Conservation (phyloP, 257 asterid genomes). For the Ilex asprella region DNA sequence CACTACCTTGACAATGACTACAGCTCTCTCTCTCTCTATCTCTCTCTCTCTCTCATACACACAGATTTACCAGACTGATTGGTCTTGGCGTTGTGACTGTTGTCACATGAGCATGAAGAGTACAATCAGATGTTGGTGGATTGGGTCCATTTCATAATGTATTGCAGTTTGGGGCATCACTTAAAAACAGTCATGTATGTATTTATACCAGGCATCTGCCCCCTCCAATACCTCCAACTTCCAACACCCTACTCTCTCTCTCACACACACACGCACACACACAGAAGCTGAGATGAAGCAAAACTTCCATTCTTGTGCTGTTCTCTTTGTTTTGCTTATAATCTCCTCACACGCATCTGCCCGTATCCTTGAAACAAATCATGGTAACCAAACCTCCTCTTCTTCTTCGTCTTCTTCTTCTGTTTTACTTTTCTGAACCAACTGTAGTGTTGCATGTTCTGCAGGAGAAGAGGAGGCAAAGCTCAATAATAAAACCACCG, state of each 20-base stretch:
- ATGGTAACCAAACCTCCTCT: conserved; percentile 12
- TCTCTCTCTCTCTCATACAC: no score
- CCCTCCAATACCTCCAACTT: conserved; percentile 11
- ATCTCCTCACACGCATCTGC: conserved; percentile 14
- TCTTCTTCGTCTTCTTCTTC: background rate
- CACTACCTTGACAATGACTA: conserved; percentile 25
- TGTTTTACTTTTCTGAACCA: background rate
- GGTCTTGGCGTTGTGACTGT: conserved; percentile 7
- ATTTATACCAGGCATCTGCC: conserved; percentile 17
- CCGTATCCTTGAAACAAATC: conserved; percentile 2
- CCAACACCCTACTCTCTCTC: background rate
- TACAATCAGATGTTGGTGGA: conserved; percentile 6
- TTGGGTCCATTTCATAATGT: background rate
- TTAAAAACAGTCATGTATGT: conserved; percentile 11
- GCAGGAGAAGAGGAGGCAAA: conserved; percentile 16
- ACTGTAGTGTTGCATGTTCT: background rate
- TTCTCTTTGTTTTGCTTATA: conserved; percentile 14
- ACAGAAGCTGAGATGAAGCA: conserved; percentile 15
- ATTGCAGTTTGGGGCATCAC: conserved; percentile 3
- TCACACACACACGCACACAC: background rate
- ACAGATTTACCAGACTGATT: background rate
- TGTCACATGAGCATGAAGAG: background rate
- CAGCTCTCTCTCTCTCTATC: background rate
- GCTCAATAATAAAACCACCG: background rate
- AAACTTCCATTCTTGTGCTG: conserved; percentile 1